phyloP scores from a whole-genome alignment of 768 basidiomycete genomes.

The Gloeostereum incarnatum region DNA sequence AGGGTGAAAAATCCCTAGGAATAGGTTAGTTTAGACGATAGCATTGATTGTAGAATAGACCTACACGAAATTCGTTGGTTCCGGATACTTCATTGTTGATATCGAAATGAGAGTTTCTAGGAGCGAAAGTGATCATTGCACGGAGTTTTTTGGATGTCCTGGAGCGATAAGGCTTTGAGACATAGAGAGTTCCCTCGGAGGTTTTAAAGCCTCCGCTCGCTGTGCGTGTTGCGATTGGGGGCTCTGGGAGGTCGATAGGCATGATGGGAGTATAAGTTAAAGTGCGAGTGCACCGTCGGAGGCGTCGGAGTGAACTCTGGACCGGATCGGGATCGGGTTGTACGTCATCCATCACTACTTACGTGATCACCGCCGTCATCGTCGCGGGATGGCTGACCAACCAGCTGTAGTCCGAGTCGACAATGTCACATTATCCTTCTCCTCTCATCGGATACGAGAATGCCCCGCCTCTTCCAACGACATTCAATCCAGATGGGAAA shows the following conservation, averaged over 20 bases:
- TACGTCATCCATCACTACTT: no score
- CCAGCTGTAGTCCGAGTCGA: no score
- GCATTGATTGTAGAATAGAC: constrained; percentile 7
- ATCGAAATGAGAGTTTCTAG: constrained; percentile 82
- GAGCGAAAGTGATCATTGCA: constrained; percentile 79
- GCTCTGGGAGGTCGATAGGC: no score
- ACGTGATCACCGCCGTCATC: no score
- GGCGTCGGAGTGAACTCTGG: no score
- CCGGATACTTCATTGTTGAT: constrained; percentile 64
- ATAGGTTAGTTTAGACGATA: constrained; percentile 8
- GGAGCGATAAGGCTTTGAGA: constrained; percentile 71
- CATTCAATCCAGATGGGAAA: constrained; percentile 45
- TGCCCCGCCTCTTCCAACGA: constrained; percentile 31
- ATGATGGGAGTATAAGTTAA: no score
- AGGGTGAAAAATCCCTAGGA: constrained; percentile 85
- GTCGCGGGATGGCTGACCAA: no score
- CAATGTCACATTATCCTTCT: not conserved
- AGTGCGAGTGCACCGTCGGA: no score
- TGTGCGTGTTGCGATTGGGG: no score
- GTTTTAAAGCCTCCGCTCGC: constrained; percentile 39
- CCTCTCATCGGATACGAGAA: constrained; percentile 28
- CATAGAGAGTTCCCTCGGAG: constrained; percentile 57
- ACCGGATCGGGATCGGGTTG: no score
- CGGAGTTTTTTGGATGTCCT: constrained; percentile 67
- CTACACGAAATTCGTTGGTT: constrained; percentile 78